Base-by-base conservation (phyloP, 257 asterid genomes). In the Fraxinus quadrangulata region DNA sequence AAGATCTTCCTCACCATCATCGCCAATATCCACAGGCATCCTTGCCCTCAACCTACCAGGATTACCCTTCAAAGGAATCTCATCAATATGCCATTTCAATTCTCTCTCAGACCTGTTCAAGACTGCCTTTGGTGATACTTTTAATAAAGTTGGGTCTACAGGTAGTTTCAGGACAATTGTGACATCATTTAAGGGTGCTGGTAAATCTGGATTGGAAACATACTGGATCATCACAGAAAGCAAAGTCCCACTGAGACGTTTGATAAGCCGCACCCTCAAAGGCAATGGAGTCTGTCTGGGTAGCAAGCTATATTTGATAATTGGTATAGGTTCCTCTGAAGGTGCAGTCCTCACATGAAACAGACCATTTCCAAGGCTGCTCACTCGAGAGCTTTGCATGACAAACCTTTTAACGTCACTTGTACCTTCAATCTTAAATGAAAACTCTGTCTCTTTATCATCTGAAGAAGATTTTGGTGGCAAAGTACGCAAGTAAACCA, bases 191-290 rank as follows among this genome's bases (percentile, higher is more conserved):
- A 95, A 87, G 9, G 99, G 98, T 24, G 80, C 87, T 1, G 92
- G 88, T 82, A 91, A 83, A 74, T 90, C 94, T 2, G 98, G 97
- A 78, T 88, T 93, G 3, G 96, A 84, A 6, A 80, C 93, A 37
- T 95, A 95, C 75, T 95, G 98, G 76, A 95, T 84, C 98, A 95
- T 95, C n/a, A 93, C 79, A 40, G 99, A 95, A 40, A 95, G 97
- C 73, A 95, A 82, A 12, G 97, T 88, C 70, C 99, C 99, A 80
- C 91, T 89, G 51, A 91, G 95, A 23, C 99, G 96, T 81, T 95
- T 92, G 51, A 88, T 84, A 26, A 95, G 93, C 49, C 99, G 93
- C 81, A 93, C 77, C 89, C 99, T 89, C 76, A 95, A 74, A 72
- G 99, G 99, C 87, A 95, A 76, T 26, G 97, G 97, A 85, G 97